Evolutionary conservation across 192 early-diverging fungal genomes (phyloP).

Genomic region (Linnemannia elongata): DNA sequence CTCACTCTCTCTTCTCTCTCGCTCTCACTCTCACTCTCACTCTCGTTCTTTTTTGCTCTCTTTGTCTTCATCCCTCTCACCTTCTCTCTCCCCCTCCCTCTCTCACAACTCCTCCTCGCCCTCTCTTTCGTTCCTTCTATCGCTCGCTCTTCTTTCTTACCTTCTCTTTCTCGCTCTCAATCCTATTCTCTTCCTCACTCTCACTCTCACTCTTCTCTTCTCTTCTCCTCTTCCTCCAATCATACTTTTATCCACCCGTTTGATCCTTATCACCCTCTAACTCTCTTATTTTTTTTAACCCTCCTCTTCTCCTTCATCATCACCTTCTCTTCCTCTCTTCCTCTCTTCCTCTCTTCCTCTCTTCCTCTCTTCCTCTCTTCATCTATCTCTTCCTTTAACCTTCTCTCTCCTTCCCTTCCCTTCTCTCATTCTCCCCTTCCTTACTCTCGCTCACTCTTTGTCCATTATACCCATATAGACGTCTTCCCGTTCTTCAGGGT

Average conservation of each 20-base stretch:
- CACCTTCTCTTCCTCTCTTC: too few species aligned
- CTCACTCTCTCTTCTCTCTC: neutral
- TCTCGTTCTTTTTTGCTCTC: neutral
- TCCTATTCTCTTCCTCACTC: neutral
- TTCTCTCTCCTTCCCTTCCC: neutral
- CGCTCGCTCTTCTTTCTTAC: neutral
- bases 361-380: neutral
- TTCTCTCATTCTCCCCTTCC: neutral
- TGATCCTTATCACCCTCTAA: too few species aligned
- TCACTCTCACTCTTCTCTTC: neutral
- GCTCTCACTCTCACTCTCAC: neutral
- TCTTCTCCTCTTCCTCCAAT: too few species aligned
- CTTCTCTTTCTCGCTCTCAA: neutral
- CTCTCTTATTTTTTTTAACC: too few species aligned
- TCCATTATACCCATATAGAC: neutral
- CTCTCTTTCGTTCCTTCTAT: neutral
- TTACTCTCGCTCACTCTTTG: neutral
- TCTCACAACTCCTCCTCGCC: neutral
- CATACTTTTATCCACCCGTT: too few species aligned
- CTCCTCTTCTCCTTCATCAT: too few species aligned
- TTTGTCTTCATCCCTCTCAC: neutral
- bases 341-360: neutral
- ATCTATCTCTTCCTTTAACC: neutral
- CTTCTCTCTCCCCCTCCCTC: neutral
- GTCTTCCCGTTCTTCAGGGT: too few species aligned